Evolutionary conservation across 495 filamentous ascomycete genomes (phyloP).

Genomic region (Daldinia concentrica): DNA sequence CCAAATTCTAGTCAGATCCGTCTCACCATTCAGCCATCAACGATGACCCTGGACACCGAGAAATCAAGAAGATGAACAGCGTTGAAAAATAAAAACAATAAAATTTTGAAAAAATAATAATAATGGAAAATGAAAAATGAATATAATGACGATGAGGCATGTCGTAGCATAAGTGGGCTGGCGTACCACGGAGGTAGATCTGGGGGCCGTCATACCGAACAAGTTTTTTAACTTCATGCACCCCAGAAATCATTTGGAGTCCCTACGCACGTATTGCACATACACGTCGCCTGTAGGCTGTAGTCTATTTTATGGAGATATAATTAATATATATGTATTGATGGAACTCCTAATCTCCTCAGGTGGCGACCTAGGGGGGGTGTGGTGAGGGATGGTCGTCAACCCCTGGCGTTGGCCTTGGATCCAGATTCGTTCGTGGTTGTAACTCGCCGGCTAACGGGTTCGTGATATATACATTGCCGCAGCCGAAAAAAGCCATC

Average conservation of each 20-base stretch:
- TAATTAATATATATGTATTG: conserved; percentile 27
- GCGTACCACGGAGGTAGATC: conserved; percentile 27
- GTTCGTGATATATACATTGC: conserved; percentile 18
- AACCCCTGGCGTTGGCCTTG: conserved; percentile 13
- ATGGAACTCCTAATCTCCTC: conserved; percentile 8
- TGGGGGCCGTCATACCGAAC: conserved; percentile 33
- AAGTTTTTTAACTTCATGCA: conserved; percentile 31
- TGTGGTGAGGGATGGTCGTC: too few relatives aligned
- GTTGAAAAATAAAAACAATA: not conserved
- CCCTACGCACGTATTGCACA: conserved; percentile 11
- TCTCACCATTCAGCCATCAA: conserved; percentile 5
- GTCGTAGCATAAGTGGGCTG: conserved; percentile 32
- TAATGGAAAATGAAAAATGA: not conserved
- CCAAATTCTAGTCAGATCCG: conserved; percentile 19
- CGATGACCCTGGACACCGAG: not conserved
- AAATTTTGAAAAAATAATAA: not conserved
- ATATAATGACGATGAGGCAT: conserved; percentile 6
- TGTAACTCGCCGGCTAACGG: conserved; percentile 11
- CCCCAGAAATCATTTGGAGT: conserved; percentile 34
- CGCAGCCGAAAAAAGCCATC: conserved; percentile 29
- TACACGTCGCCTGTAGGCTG: conserved; percentile 32
- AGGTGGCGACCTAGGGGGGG: not conserved
- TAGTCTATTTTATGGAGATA: conserved; percentile 42
- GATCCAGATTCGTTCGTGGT: not conserved
- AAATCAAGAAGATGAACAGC: not conserved